A percentile compares a stretch with the other conserved stretches of the same genome.
Evolutionary conservation across 2,329 filamentous ascomycete species (phyloP).

Genomic region (Davidsoniella eucalypti): DNA sequence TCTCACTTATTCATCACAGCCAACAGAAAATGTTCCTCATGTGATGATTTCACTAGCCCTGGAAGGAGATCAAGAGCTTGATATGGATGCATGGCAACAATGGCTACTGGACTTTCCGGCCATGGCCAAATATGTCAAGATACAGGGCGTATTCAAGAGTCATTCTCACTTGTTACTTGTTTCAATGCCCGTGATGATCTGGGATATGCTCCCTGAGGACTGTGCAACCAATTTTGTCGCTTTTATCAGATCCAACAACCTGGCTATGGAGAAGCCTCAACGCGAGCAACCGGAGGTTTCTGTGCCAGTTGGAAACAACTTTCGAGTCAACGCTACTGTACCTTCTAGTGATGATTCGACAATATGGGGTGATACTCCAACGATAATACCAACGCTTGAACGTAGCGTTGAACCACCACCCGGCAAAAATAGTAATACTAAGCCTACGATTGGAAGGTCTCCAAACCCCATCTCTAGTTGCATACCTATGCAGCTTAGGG

Average conservation of each 20-base stretch:
- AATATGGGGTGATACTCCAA: conserved; percentile 7
- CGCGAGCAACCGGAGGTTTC: background rate
- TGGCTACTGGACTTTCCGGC: conserved; percentile 40
- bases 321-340: background rate
- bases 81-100: conserved; percentile 41
- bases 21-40: conserved; percentile 39
- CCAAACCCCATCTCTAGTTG: background rate
- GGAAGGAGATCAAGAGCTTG: conserved; percentile 38
- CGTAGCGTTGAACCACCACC: background rate
- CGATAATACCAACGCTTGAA: background rate
- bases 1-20: conserved; percentile 21
- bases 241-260: conserved; percentile 42
- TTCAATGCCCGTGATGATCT: conserved; percentile 42
- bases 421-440: background rate
- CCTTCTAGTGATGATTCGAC: background rate
- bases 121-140: conserved; percentile 41
- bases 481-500: no score
- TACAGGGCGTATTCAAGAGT: conserved; percentile 45
- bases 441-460: background rate
- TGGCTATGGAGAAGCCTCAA: conserved; percentile 22
- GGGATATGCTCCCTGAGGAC: conserved; percentile 42
- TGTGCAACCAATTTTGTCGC: conserved; percentile 40
- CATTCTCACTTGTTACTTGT: conserved; percentile 41
- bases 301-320: background rate
- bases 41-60: conserved; percentile 44